Base-by-base conservation (phyloP, 148 eudicot genomes). In the Spergularia bocconei region DNA sequence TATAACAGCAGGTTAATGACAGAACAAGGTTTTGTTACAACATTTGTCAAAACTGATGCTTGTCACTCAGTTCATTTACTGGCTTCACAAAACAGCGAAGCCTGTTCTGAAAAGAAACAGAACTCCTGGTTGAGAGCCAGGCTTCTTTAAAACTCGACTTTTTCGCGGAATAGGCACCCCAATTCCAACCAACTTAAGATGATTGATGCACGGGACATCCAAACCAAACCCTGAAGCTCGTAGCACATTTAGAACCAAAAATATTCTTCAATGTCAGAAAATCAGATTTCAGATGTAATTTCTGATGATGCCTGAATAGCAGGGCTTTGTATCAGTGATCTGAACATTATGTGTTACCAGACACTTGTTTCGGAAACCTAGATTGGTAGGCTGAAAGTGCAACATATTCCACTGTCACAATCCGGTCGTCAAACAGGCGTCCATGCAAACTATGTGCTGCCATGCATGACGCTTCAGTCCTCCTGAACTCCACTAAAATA, bases 401-500 rank as follows among this genome's bases (percentile, higher is more conserved):
- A 41, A 87, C 96, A 71, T 91, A 94, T 33, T 62, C 88, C 50
- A 88, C 91, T 6, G 86, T 66, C 73, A 94, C 97, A 17, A 78
- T 67, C 50, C 90, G 89, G 33, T 87, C 83, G 56, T 90, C 92
- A 71, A 87, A 94, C 38, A 75, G 75, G 66, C 97, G 91, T 17
- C 97, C 93, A 62, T 94, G 96, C 76, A 94, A 82, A 87, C 84
- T 79, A 84, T 94, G 97, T 25, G 98, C 98, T n/a, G 98, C 98
- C 81, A 85, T 78, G 71, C 91, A 85, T 59, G 96, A 81, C 75
- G 96, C 88, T 79, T 92, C 98, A 16, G 83, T 66, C 75, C 98
- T 90, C 75, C 75, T 82, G 74, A 84, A 94, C 85, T 94, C 96
- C 57, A 94, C 97, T 57, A 90, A 73, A 13, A 94, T 81, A 75